These are phyloP conservation scores for Phaffia australis DNA, from an alignment of 768 basidiomycete species.

Conservation along the genomic window DNA sequence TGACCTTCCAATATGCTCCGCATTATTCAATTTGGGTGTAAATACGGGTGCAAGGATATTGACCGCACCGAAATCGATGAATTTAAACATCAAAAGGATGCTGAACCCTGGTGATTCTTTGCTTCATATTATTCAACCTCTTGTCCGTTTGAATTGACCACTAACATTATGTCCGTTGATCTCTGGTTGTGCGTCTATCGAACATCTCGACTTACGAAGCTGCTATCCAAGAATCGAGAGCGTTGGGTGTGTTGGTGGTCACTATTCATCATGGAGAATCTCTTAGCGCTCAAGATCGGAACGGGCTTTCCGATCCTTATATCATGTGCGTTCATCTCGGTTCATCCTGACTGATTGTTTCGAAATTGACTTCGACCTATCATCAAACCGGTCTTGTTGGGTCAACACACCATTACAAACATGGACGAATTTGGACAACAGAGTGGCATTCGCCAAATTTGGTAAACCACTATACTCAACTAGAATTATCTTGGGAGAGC, in stretches of 20 bases:
- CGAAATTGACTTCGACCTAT: no score
- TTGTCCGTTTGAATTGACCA: conserved; percentile 51
- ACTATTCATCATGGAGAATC: conserved; percentile 54
- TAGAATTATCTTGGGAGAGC: conserved; percentile 54
- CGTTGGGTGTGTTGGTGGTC: conserved; percentile 55
- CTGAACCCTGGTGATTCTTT: no score
- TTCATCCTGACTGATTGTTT: no score
- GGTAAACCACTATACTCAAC: conserved; percentile 59
- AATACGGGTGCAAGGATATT: conserved; percentile 39
- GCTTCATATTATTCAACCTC: no score
- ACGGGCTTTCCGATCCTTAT: conserved; percentile 48
- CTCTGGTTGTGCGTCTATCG: conserved; percentile 54
- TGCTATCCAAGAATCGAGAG: conserved; percentile 37
- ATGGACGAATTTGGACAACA: no score
- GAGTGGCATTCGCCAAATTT: conserved; percentile 34
- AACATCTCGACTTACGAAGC: no score
- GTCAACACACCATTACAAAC: no score
- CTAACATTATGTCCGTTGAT: conserved; percentile 50
- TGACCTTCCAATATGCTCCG: conserved; percentile 59
- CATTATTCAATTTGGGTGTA: conserved; percentile 58
- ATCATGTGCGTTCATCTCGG: conserved; percentile 47
- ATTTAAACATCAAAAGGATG: no score
- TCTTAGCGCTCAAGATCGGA: conserved; percentile 46
- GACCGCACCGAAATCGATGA: no score
- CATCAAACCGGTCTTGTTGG: no score